phyloP scores from a whole-genome alignment of 805 yeast genomes.

The Saccharomycopsis sp. region DNA sequence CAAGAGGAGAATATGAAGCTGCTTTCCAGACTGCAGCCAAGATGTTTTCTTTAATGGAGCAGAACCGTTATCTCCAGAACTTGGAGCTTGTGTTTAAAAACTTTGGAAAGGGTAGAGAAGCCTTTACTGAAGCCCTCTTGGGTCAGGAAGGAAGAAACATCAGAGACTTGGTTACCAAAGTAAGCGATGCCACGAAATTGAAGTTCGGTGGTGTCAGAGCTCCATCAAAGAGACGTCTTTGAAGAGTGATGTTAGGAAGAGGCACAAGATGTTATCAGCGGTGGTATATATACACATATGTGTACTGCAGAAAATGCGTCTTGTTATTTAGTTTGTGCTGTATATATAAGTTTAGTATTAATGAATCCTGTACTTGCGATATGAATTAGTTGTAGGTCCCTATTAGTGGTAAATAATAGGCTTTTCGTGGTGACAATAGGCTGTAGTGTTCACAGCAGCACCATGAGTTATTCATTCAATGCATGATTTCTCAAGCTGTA shows the following conservation, averaged over 20 bases:
- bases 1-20: conserved; percentile 91
- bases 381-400: too few relatives aligned
- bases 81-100: conserved; percentile 74
- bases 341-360: neutral
- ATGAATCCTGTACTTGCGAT: neutral
- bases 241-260: conserved; percentile 19
- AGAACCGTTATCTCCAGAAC: conserved; percentile 48
- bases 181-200: conserved; percentile 74
- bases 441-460: too few relatives aligned
- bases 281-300: too few relatives aligned
- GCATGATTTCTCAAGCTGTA: too few relatives aligned
- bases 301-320: too few relatives aligned
- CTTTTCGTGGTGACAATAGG: too few relatives aligned
- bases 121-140: conserved; percentile 73
- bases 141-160: conserved; percentile 82
- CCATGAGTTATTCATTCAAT: too few relatives aligned
- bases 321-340: neutral
- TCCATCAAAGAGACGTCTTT: conserved; percentile 73
- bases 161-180: conserved; percentile 57
- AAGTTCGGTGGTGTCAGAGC: conserved; percentile 91
- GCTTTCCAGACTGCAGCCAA: conserved; percentile 76
- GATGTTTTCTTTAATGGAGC: conserved; percentile 66
- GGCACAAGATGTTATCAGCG: too few relatives aligned
- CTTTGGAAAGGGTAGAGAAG: conserved; percentile 85
- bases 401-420: too few relatives aligned